Evolutionary conservation across 805 yeast genomes (phyloP).

Genomic region (Cyberlindnera maclurae): DNA sequence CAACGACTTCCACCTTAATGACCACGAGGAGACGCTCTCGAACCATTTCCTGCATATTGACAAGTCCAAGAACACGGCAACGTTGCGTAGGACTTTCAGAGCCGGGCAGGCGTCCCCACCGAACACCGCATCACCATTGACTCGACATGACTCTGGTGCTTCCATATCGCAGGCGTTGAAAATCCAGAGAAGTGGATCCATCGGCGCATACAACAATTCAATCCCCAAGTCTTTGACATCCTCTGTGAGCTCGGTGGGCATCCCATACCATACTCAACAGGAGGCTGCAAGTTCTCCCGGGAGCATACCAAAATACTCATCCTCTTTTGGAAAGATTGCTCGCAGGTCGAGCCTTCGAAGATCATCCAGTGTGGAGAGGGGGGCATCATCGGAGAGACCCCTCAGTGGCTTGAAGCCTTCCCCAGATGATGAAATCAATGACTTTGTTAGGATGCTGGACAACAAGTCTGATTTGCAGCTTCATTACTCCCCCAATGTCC

Average conservation of each 20-base stretch:
- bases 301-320: conserved; percentile 54
- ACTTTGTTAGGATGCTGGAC: conserved; percentile 67
- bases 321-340: conserved; percentile 70
- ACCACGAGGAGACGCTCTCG: conserved; percentile 57
- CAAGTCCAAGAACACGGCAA: conserved; percentile 10
- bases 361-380: conserved; percentile 25
- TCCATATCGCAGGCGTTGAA: conserved; percentile 34
- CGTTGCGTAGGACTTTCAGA: conserved; percentile 23
- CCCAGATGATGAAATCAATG: conserved; percentile 47
- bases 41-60: conserved; percentile 49
- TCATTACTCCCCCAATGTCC: conserved; percentile 24
- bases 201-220: conserved; percentile 15
- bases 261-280: conserved; percentile 11
- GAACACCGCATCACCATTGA: conserved; percentile 21
- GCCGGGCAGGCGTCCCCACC: conserved; percentile 27
- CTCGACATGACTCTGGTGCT: conserved; percentile 38
- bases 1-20: conserved; percentile 58
- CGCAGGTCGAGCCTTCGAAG: conserved; percentile 36
- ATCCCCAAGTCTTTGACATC: conserved; percentile 25
- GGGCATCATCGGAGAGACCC: conserved; percentile 1
- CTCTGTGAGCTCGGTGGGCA: conserved; percentile 19
- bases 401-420: background rate
- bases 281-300: conserved; percentile 30
- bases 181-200: conserved; percentile 32
- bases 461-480: conserved; percentile 46